Evolutionary conservation across 805 yeast species (phyloP).

Genomic region (Nakazawaea ambrosiae): DNA sequence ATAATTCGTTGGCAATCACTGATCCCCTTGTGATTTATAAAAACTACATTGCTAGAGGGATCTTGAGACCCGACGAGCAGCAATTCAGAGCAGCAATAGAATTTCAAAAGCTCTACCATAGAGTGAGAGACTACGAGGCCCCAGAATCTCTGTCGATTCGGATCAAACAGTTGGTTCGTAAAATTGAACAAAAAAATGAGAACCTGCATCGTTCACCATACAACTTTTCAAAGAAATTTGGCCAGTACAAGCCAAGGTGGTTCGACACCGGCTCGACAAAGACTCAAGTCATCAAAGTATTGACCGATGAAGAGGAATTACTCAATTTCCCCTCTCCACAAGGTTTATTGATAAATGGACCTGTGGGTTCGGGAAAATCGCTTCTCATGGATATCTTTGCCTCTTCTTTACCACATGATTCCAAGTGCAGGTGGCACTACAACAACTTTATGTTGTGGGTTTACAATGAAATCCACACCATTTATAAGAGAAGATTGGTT

Average conservation of each 20-base stretch:
- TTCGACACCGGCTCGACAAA: conserved; percentile 12
- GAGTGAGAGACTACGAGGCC: conserved; percentile 55
- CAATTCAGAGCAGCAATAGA: conserved; percentile 59
- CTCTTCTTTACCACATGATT: conserved; percentile 49
- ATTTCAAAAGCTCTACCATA: conserved; percentile 50
- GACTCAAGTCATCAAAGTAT: conserved; percentile 37
- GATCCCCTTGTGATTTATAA: conserved; percentile 59
- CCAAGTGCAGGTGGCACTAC: conserved; percentile 67
- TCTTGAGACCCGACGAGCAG: conserved; percentile 45
- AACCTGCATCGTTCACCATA: not conserved
- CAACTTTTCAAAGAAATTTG: conserved; percentile 13
- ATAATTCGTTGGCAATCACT: conserved; percentile 34
- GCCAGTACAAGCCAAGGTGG: conserved; percentile 27
- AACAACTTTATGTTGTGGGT: conserved; percentile 66
- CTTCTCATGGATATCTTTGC: conserved; percentile 73
- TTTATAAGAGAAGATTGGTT: conserved; percentile 35
- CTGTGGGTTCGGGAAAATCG: conserved; percentile 70
- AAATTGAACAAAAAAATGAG: conserved; percentile 23
- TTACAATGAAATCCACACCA: conserved; percentile 50
- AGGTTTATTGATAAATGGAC: conserved; percentile 58
- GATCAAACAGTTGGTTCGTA: conserved; percentile 31
- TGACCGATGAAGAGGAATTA: conserved; percentile 58
- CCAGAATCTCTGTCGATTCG: conserved; percentile 37
- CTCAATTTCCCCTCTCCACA: conserved; percentile 50
- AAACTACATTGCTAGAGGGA: conserved; percentile 42